Evolutionary conservation across 768 basidiomycete genomes (phyloP).

Genomic region (Fistulinella prunicolor): DNA sequence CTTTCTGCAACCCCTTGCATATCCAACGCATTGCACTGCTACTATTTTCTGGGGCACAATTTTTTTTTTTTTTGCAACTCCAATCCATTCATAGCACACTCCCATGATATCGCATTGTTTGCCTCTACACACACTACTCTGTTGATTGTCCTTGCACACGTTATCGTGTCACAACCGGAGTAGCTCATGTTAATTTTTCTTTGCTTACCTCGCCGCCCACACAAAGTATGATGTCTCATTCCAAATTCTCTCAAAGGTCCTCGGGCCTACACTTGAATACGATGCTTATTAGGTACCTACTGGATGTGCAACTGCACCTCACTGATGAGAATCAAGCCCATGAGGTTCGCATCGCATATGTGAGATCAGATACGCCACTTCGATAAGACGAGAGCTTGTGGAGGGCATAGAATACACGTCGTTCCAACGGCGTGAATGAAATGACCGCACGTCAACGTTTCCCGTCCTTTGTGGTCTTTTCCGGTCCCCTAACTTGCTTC

Average conservation of each 20-base stretch:
- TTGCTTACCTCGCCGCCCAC: slow-evolving; percentile 11
- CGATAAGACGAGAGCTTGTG: slow-evolving; percentile 1
- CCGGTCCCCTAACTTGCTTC: slow-evolving; percentile 16
- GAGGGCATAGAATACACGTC: slow-evolving; percentile 6
- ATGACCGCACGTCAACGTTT: slow-evolving; percentile 16
- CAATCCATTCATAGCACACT: slow-evolving; percentile 13
- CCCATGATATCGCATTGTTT: slow-evolving; percentile 20
- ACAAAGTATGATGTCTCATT: slow-evolving; percentile 21
- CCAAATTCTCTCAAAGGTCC: neutral
- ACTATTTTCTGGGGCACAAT: slow-evolving; percentile 15
- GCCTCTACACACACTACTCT: slow-evolving; percentile 6
- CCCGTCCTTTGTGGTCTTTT: slow-evolving; percentile 14
- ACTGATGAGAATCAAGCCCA: neutral
- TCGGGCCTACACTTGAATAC: neutral
- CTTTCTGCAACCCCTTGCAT: slow-evolving; percentile 20
- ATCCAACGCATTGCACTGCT: slow-evolving; percentile 22
- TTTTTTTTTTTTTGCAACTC: slow-evolving; percentile 10
- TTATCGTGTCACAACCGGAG: slow-evolving; percentile 8
- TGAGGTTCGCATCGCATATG: neutral
- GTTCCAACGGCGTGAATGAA: neutral
- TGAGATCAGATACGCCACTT: neutral
- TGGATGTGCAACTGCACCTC: neutral
- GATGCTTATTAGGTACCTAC: neutral
- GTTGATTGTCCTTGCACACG: slow-evolving; percentile 16
- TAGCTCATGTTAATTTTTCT: slow-evolving; percentile 18